A percentile compares a stretch with the other conserved stretches of the same genome.
phyloP scores from a whole-genome alignment of 208 protist species.

The Crithidia fasciculata region DNA sequence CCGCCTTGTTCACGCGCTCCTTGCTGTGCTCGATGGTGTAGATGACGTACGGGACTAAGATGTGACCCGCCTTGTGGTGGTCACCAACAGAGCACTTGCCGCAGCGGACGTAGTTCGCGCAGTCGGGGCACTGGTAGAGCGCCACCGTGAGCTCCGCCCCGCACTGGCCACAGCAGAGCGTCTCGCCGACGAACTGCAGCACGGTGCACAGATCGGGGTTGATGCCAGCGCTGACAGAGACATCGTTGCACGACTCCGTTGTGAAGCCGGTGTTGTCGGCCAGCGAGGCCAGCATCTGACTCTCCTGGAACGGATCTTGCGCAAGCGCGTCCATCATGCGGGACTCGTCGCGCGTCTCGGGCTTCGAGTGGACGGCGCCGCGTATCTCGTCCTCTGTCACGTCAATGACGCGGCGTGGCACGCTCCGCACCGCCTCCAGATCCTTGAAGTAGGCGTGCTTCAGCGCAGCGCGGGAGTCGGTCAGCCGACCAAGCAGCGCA shows the following conservation, averaged over 20 bases:
- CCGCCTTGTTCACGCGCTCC: slow-evolving; percentile 37
- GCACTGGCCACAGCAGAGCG: slow-evolving; percentile 69
- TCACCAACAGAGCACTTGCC: slow-evolving; percentile 79
- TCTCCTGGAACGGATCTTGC: slow-evolving; percentile 58
- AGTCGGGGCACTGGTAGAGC: slow-evolving; percentile 67
- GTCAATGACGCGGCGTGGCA: slow-evolving; percentile 33
- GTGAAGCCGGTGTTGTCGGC: slow-evolving; percentile 16
- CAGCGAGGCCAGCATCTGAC: slow-evolving; percentile 37
- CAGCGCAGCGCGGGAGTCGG: slow-evolving; percentile 44
- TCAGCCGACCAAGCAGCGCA: slow-evolving; percentile 39
- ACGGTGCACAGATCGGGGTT: slow-evolving; percentile 31
- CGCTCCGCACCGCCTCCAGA: slow-evolving; percentile 1
- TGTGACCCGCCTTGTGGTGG: slow-evolving; percentile 59
- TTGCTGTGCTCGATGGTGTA: slow-evolving; percentile 58
- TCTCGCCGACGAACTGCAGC: slow-evolving; percentile 44
- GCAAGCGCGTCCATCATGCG: slow-evolving; percentile 66
- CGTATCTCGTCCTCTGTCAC: slow-evolving; percentile 51
- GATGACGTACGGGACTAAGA: slow-evolving; percentile 65
- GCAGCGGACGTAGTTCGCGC: slow-evolving; percentile 62
- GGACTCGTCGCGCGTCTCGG: slow-evolving; percentile 55
- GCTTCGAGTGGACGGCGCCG: slow-evolving; percentile 45
- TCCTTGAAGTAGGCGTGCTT: slow-evolving; percentile 57
- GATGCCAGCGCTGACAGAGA: slow-evolving; percentile 13
- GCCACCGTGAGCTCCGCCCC: slow-evolving; percentile 55
- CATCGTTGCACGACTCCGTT: slow-evolving; percentile 29